phyloP scores from a whole-genome alignment of 441 rosid genomes.

The Populus tomentosa region DNA sequence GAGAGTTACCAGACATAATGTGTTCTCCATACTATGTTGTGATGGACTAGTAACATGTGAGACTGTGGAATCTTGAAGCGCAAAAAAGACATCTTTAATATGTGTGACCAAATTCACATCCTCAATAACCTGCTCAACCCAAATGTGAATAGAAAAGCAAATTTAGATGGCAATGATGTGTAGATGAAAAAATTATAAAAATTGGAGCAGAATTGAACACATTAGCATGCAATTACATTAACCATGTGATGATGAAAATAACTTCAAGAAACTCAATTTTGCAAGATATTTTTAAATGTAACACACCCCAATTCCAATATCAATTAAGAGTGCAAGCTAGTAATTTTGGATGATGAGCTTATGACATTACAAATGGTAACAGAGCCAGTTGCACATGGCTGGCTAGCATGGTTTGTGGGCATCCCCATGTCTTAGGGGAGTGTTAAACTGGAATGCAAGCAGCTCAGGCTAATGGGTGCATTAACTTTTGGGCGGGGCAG shows the following conservation, averaged over 20 bases:
- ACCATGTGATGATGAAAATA: not conserved
- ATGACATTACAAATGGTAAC: not conserved
- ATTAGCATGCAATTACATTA: not conserved
- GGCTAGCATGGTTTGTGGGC: not conserved
- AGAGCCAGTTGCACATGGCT: not conserved
- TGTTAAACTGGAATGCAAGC: not conserved
- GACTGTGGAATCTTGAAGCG: conserved; percentile 51
- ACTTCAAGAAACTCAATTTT: not conserved
- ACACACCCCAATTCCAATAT: not conserved
- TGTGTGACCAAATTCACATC: conserved; percentile 57
- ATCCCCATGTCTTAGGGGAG: not conserved
- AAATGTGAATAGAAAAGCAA: conserved; percentile 19
- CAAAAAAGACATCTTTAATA: conserved; percentile 54
- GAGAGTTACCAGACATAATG: conserved; percentile 46
- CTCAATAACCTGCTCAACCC: conserved; percentile 61
- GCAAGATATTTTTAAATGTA: not conserved
- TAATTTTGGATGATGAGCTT: not conserved
- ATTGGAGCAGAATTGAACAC: not conserved
- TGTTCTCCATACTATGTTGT: conserved; percentile 37
- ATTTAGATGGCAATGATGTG: not conserved
- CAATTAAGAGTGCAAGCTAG: not conserved
- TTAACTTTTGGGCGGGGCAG: not conserved
- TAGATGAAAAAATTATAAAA: not conserved
- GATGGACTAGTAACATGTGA: conserved; percentile 36
- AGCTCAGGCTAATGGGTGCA: not conserved